Percentiles rank a stretch among this genome's conserved stretches.
Conservation (phyloP, 805 yeast genomes). For the Barnettozyma californica region DNA sequence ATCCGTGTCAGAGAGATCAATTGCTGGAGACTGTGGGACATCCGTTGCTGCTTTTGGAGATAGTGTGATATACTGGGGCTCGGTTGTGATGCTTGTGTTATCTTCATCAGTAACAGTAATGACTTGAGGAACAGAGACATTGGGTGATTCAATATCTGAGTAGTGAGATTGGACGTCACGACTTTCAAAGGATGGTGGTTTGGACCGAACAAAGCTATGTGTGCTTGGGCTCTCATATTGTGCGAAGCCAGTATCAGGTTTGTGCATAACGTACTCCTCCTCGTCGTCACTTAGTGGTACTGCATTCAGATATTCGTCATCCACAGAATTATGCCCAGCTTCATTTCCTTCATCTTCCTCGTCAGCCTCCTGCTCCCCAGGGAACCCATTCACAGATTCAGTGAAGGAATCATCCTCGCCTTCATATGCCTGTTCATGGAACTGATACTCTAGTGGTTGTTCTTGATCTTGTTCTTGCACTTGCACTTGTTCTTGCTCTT, state of each 20-base stretch:
- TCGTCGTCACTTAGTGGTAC: slow-evolving; percentile 10
- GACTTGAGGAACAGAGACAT: background rate
- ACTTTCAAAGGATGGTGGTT: background rate
- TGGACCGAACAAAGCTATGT: background rate
- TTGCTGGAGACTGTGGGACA: slow-evolving; percentile 12
- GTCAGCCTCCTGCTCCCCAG: background rate
- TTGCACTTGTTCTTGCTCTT: too few relatives aligned
- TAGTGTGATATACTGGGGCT: slow-evolving; percentile 5
- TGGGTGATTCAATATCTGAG: background rate
- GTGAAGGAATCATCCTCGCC: slow-evolving; percentile 1
- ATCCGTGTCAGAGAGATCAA: slow-evolving; percentile 20
- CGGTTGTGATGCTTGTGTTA: background rate
- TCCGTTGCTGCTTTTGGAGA: background rate
- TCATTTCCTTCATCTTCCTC: background rate
- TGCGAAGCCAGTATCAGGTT: slow-evolving; percentile 3
- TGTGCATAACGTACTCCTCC: slow-evolving; percentile 5
- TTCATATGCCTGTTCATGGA: slow-evolving; percentile 7
- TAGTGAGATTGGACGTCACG: background rate
- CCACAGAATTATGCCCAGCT: background rate
- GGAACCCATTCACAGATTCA: background rate
- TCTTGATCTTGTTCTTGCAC: too few relatives aligned
- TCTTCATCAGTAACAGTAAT: background rate
- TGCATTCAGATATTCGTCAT: slow-evolving; percentile 7
- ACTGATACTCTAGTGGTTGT: slow-evolving; percentile 2
- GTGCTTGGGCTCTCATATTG: background rate